Conservation (phyloP, 1,284 basidiomycete genomes). For the Leccinum discolor region DNA sequence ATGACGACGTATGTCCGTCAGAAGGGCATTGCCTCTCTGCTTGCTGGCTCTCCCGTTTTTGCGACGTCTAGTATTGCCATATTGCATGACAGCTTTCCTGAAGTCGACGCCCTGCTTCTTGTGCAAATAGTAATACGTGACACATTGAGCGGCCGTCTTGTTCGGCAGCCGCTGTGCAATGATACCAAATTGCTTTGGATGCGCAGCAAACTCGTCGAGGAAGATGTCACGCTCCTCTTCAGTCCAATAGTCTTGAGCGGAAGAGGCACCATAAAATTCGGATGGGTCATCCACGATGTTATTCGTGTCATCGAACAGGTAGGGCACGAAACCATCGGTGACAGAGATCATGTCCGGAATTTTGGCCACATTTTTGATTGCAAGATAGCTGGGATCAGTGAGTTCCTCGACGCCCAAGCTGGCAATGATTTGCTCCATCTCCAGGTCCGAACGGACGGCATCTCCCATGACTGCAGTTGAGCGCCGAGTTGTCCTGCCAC, state of each 20-base stretch:
- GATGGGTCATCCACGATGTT: conserved; percentile 78
- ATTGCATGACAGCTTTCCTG: conserved; percentile 68
- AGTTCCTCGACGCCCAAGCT: conserved; percentile 91
- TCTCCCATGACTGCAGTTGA: conserved; percentile 78
- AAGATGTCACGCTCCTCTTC: conserved; percentile 84
- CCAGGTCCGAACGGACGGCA: conserved; percentile 91
- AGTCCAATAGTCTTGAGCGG: conserved; percentile 83
- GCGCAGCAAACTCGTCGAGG: conserved; percentile 78
- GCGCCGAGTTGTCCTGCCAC: conserved; percentile 70
- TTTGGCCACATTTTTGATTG: conserved; percentile 83
- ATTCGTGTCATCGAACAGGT: conserved; percentile 84
- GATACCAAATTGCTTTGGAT: conserved; percentile 93
- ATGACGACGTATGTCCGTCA: conserved; percentile 77
- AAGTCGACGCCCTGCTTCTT: conserved; percentile 90
- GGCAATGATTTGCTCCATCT: conserved; percentile 97
- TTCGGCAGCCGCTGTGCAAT: conserved; percentile 83
- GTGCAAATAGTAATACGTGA: conserved; percentile 93
- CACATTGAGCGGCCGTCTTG: conserved; percentile 90
- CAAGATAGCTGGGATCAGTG: conserved; percentile 88
- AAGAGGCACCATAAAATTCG: conserved; percentile 76
- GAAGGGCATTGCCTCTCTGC: conserved; percentile 74
- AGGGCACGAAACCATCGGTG: conserved; percentile 59
- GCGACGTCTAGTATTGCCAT: conserved; percentile 65
- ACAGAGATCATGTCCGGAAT: conserved; percentile 93
- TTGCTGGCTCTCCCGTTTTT: conserved; percentile 62